These are phyloP conservation scores for Pseudozyma sp. DNA, from an alignment of 1,284 basidiomycete genomes.

Conservation along the genomic window DNA sequence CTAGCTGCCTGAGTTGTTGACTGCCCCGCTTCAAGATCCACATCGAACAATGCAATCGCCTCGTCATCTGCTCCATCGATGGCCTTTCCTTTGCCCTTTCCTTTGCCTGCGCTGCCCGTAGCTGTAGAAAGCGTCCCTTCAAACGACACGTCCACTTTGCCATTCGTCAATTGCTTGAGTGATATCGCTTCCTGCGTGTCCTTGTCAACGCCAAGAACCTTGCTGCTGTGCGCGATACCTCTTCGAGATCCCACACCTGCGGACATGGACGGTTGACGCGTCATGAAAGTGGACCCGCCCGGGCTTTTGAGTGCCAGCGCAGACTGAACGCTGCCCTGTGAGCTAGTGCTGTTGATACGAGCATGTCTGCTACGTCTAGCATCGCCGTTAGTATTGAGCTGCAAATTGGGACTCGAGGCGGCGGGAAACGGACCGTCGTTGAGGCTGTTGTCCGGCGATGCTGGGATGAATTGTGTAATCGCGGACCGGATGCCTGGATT, in stretches of 20 bases:
- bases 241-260: conserved; percentile 29
- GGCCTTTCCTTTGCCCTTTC: conserved; percentile 31
- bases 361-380: background rate
- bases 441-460: conserved; percentile 31
- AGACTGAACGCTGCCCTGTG: conserved; percentile 5
- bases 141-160: conserved; percentile 50
- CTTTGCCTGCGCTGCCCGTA: conserved; percentile 1
- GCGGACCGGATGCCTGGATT: conserved; percentile 39
- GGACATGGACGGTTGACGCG: conserved; percentile 26
- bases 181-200: conserved; percentile 22
- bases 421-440: background rate
- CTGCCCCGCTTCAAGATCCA: conserved; percentile 32
- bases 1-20: conserved; percentile 1
- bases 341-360: conserved; percentile 10
- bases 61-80: conserved; percentile 4
- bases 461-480: conserved; percentile 48
- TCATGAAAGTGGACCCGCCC: background rate
- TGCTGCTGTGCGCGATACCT: conserved; percentile 44
- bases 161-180: conserved; percentile 32
- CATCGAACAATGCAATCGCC: conserved; percentile 26
- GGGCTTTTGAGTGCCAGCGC: conserved; percentile 5
- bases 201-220: conserved; percentile 32
- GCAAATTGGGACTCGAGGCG: background rate
- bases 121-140: conserved; percentile 18
- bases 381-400: background rate